These are phyloP conservation scores for Auricularia sp. DNA, from an alignment of 768 basidiomycete genomes.

Conservation along the genomic window DNA sequence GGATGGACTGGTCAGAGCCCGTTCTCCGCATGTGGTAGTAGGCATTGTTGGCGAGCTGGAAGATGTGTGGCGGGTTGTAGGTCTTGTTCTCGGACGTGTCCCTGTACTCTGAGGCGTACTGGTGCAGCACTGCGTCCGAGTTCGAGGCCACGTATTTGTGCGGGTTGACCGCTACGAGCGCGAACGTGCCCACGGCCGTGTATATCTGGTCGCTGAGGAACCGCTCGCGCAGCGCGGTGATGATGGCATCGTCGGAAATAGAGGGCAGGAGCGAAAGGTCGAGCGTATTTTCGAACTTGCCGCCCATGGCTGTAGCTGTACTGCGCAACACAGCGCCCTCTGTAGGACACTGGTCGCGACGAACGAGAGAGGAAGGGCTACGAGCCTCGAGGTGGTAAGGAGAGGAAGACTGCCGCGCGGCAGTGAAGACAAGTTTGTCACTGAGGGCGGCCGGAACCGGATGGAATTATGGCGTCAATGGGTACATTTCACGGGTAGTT, in stretches of 20 bases:
- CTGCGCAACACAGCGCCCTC: not conserved
- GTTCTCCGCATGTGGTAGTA: constrained; percentile 97
- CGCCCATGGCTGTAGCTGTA: constrained; percentile 34
- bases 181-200: constrained; percentile 59
- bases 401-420: not conserved
- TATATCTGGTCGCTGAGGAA: constrained; percentile 81
- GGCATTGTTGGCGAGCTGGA: constrained; percentile 81
- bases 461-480: not conserved
- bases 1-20: constrained; percentile 81
- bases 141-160: constrained; percentile 83
- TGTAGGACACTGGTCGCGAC: not conserved
- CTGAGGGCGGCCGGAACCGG: not conserved
- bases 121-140: constrained; percentile 72
- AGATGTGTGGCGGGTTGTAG: constrained; percentile 74
- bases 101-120: constrained; percentile 80
- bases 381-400: not conserved
- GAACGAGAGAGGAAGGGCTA: not conserved
- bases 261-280: constrained; percentile 62
- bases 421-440: not conserved
- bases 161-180: constrained; percentile 82
- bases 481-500: not conserved
- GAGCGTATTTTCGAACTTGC: constrained; percentile 55
- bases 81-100: constrained; percentile 57
- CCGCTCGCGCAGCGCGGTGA: constrained; percentile 74
- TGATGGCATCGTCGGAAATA: constrained; percentile 75